Evolutionary conservation across 202 grass and related monocot species (phyloP).

Genomic region (Schoenoplectus triqueter): DNA sequence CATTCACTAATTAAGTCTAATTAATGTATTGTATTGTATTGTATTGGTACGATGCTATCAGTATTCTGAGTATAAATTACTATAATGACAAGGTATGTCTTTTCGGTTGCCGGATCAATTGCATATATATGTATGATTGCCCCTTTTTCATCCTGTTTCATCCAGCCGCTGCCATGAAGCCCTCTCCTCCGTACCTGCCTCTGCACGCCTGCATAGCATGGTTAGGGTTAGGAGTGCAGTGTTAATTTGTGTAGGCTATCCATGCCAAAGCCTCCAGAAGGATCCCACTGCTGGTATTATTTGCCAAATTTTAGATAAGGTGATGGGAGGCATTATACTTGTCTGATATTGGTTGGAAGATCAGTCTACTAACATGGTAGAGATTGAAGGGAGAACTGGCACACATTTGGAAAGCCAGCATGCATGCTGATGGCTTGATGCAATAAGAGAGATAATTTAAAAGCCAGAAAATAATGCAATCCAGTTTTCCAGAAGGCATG

Average conservation of each 20-base stretch:
- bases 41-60: background rate
- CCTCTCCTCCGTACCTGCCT: background rate
- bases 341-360: conserved; percentile 4
- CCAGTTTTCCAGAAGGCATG: too few relatives aligned
- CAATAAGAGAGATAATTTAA: background rate
- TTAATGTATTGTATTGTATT: background rate
- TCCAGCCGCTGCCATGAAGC: background rate
- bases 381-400: background rate
- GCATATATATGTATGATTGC: background rate
- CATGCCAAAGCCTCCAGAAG: background rate
- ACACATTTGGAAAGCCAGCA: background rate
- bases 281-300: background rate
- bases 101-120: background rate
- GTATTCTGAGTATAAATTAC: background rate
- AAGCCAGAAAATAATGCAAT: background rate
- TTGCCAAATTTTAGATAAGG: background rate
- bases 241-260: background rate
- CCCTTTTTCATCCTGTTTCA: background rate
- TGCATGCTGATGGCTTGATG: background rate
- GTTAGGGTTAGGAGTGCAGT: background rate
- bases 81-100: background rate
- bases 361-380: background rate
- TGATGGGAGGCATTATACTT: background rate
- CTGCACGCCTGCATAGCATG: background rate
- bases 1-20: background rate